phyloP scores from a whole-genome alignment of 2,329 filamentous ascomycete species.

The Colletotrichum sp. region DNA sequence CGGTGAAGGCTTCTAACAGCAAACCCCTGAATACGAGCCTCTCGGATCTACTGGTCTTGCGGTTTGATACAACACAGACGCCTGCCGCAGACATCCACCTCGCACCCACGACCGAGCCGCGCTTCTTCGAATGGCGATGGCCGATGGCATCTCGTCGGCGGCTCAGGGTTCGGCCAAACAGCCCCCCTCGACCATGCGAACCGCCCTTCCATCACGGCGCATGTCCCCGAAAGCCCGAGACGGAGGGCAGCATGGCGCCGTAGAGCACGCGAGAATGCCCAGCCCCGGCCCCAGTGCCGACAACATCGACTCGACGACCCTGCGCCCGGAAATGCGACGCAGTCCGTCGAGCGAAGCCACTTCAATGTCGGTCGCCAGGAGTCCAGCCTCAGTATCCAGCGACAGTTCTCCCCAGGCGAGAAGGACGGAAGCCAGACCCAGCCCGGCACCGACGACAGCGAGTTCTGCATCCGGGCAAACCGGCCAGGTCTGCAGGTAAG shows the following conservation, averaged over 20 bases:
- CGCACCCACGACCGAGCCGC: background rate
- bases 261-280: slow-evolving; percentile 5
- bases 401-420: slow-evolving; percentile 8
- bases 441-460: slow-evolving; percentile 11
- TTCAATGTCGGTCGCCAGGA: slow-evolving; percentile 17
- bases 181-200: slow-evolving; percentile 15
- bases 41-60: background rate
- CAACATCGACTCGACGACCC: background rate
- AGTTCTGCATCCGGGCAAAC: slow-evolving; percentile 40
- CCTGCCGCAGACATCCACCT: background rate
- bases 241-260: background rate
- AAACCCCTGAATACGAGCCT: background rate
- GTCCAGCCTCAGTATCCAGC: slow-evolving; percentile 16
- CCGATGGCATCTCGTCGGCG: slow-evolving; percentile 18
- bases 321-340: slow-evolving; percentile 5
- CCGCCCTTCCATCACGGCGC: slow-evolving; percentile 22
- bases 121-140: slow-evolving; percentile 23
- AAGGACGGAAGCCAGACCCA: slow-evolving; percentile 8
- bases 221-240: slow-evolving; percentile 19
- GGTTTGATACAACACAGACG: background rate
- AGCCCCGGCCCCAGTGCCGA: background rate
- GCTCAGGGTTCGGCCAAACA: slow-evolving; percentile 16
- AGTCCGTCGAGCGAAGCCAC: slow-evolving; percentile 21
- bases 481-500: slow-evolving; percentile 75
- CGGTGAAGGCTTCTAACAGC: background rate